phyloP scores from a whole-genome alignment of 169 alveolate species.

The Theileria parva region DNA sequence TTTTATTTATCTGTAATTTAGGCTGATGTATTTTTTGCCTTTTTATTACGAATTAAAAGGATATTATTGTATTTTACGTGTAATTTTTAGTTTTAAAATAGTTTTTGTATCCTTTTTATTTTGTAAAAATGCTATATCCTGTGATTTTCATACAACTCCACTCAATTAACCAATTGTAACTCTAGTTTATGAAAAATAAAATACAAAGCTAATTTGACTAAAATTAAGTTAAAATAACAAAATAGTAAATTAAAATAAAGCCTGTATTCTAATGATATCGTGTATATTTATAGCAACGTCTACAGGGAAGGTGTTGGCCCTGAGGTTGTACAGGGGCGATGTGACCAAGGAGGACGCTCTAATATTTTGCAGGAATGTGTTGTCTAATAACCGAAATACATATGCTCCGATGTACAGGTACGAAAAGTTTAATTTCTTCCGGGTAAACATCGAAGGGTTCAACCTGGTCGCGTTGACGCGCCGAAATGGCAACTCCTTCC shows the following conservation, averaged over 20 bases:
- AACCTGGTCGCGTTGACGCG: conserved; percentile 41
- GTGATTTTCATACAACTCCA: not conserved
- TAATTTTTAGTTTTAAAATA: not conserved
- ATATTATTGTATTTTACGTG: not conserved
- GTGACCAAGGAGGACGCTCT: conserved; percentile 52
- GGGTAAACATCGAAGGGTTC: conserved; percentile 23
- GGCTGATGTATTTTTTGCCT: not conserved
- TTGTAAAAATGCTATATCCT: not conserved
- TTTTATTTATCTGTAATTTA: not conserved
- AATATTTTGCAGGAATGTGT: conserved; percentile 28
- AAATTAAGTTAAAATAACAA: not conserved
- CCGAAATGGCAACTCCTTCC: conserved; percentile 35
- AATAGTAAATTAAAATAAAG: not conserved
- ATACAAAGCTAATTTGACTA: not conserved
- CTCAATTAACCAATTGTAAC: not conserved
- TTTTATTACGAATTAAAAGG: not conserved
- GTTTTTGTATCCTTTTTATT: not conserved
- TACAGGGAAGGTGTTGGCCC: conserved; percentile 40
- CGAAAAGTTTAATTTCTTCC: conserved; percentile 25
- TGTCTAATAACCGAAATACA: not conserved
- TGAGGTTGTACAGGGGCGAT: conserved; percentile 48
- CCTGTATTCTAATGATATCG: conserved; percentile 43
- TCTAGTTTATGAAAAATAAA: not conserved
- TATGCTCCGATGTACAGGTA: conserved; percentile 29
- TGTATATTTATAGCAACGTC: conserved; percentile 30